phyloP scores from a whole-genome alignment of 371 early-diverging fungal genomes.

The Cokeromyces recurvatus region DNA sequence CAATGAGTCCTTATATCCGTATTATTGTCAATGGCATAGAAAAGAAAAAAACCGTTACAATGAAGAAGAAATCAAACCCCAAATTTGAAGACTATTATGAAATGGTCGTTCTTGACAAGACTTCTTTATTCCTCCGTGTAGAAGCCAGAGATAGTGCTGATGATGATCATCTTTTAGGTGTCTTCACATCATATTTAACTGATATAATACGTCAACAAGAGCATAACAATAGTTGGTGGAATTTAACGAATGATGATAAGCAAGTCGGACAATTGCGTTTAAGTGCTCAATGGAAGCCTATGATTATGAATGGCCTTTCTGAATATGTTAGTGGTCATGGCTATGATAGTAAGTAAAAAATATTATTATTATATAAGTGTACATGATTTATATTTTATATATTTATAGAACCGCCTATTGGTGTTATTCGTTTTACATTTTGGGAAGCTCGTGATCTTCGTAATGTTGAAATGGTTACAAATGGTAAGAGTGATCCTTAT shows the following conservation, averaged over 20 bases:
- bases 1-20: slow-evolving; percentile 41
- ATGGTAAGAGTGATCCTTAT: slow-evolving; percentile 86
- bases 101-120: slow-evolving; percentile 45
- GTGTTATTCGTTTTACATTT: slow-evolving; percentile 75
- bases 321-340: slow-evolving; percentile 35
- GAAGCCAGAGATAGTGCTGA: slow-evolving; percentile 39
- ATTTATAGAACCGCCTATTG: slow-evolving; percentile 59
- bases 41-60: slow-evolving; percentile 31
- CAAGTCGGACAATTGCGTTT: slow-evolving; percentile 41
- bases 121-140: slow-evolving; percentile 27
- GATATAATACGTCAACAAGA: slow-evolving; percentile 32
- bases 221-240: slow-evolving; percentile 43
- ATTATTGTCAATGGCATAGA: slow-evolving; percentile 44
- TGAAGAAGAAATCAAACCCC: slow-evolving; percentile 43
- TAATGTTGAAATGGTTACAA: slow-evolving; percentile 61
- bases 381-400: not conserved
- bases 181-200: slow-evolving; percentile 25
- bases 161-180: slow-evolving; percentile 30
- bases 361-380: not conserved
- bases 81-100: slow-evolving; percentile 47
- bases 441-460: slow-evolving; percentile 71
- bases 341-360: slow-evolving; percentile 27
- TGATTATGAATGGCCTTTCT: slow-evolving; percentile 43
- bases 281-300: slow-evolving; percentile 54
- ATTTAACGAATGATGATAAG: slow-evolving; percentile 23